Base-by-base conservation (phyloP, 2,329 filamentous ascomycete genomes). In the Xylariaceae sp. region DNA sequence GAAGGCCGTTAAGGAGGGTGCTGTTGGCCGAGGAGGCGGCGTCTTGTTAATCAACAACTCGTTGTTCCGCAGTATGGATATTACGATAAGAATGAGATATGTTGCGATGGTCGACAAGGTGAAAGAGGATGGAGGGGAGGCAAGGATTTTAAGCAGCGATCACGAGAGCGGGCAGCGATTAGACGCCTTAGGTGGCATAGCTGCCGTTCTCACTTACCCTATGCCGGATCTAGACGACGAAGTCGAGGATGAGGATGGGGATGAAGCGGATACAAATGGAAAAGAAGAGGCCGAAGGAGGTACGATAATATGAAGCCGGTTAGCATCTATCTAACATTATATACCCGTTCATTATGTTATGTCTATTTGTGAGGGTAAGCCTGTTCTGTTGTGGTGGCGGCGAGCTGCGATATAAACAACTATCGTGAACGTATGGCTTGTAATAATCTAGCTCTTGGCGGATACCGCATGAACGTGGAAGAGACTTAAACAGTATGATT, bases 151-250 rank as follows among this genome's bases (percentile, higher is more conserved):
- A 23, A 98, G 93, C 73, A 93, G 90, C 67, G 89, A 96, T 68
- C 93, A 98, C 73, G 93, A 97, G 77, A 97, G 93, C 71, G 95
- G 95, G 0, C 89, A 89, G 76, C 81, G 92, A 57, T 75, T 99
- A 14, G 90, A 93, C 63, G 89, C 87, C 12, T 73, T 98, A 57
- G 93, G 95, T 1, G 90, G 92, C 18, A 89, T 99, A 59, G 95
- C 93, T 16, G 92, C 92, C 1, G 89, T 97, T 23, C 77, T 97
- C 61, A 97, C 93, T 12, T 99, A 93, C 71, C 93, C 95, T 0
- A 81, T 98, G 40, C 77, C 84, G 18, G 92, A 96, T 63, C 78
- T 96, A 44, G 90, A 96, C 60, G 88, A 29, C 26, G 26, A 29
- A 6, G 26, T 6, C 26, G 26, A 93, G 32, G 86, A 89, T 2